phyloP scores from a whole-genome alignment of 805 yeast species.

The Yamadazyma nakazawae region DNA sequence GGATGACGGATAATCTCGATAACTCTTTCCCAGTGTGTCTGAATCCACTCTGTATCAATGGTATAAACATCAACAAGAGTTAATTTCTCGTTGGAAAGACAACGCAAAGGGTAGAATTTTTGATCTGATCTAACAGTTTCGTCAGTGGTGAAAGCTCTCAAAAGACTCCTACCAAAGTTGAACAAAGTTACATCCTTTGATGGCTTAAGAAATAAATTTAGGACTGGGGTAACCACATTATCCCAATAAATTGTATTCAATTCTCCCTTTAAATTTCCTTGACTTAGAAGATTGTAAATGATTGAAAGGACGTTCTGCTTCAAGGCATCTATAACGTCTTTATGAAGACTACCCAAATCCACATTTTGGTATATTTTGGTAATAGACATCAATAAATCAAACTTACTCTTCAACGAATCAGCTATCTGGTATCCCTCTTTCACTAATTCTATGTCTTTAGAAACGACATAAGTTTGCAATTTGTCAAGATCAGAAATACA shows the following conservation, averaged over 20 bases:
- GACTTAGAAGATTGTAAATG: slow-evolving; percentile 14
- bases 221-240: slow-evolving; percentile 29
- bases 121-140: not conserved
- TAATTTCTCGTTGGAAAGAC: slow-evolving; percentile 32
- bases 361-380: slow-evolving; percentile 1
- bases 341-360: slow-evolving; percentile 16
- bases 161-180: not conserved
- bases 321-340: slow-evolving; percentile 20
- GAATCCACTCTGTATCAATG: slow-evolving; percentile 34
- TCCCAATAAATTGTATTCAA: slow-evolving; percentile 38
- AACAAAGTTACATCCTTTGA: slow-evolving; percentile 4
- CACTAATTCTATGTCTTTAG: not conserved
- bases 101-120: slow-evolving; percentile 15
- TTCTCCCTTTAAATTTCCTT: slow-evolving; percentile 16
- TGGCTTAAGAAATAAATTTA: slow-evolving; percentile 33
- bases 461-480: slow-evolving; percentile 2
- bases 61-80: slow-evolving; percentile 28
- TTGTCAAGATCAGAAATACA: slow-evolving; percentile 26
- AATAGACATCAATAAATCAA: slow-evolving; percentile 1
- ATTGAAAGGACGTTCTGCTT: slow-evolving; percentile 28
- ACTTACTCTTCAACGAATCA: not conserved
- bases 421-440: not conserved
- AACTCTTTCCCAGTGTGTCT: slow-evolving; percentile 27
- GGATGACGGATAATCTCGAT: slow-evolving; percentile 14
- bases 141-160: not conserved